Evolutionary conservation across 495 filamentous ascomycete genomes (phyloP).

Genomic region (Chaetomidium leptoderma): DNA sequence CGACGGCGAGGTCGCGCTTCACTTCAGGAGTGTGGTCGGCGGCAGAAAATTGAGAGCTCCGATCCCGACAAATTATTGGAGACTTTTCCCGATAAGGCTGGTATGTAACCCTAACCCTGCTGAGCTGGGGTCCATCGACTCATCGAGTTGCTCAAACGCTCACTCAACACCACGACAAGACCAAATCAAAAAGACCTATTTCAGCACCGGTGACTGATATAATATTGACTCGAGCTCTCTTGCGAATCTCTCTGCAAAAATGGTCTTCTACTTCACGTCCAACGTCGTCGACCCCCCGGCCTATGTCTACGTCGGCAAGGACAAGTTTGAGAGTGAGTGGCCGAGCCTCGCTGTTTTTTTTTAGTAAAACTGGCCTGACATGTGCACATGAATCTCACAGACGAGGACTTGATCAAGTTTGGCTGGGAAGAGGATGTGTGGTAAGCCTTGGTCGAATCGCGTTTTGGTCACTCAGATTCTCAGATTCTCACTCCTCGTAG

Average conservation of each 20-base stretch:
- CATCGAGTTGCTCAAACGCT: background rate
- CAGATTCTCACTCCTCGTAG: constrained; percentile 6
- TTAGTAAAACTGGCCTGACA: background rate
- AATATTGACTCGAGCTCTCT: background rate
- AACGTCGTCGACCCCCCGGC: constrained; percentile 66
- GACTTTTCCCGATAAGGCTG: background rate
- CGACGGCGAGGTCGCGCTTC: constrained; percentile 17
- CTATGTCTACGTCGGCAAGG: constrained; percentile 93
- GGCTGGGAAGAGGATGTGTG: constrained; percentile 95
- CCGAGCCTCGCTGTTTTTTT: background rate
- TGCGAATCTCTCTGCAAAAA: constrained; percentile 29
- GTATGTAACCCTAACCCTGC: constrained; percentile 11
- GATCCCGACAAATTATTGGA: background rate
- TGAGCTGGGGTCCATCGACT: background rate
- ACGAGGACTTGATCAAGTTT: constrained; percentile 91
- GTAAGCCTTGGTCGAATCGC: constrained; percentile 45
- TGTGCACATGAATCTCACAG: constrained; percentile 42
- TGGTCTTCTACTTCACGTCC: constrained; percentile 97
- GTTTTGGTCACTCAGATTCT: background rate
- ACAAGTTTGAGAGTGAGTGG: constrained; percentile 96
- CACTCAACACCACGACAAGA: background rate
- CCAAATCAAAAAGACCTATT: too few relatives aligned
- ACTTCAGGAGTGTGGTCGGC: background rate
- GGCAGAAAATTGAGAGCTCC: constrained; percentile 17
- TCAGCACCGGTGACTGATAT: too few relatives aligned